phyloP scores from a whole-genome alignment of 495 filamentous ascomycete genomes.

The Trypethelium eluteriae region DNA sequence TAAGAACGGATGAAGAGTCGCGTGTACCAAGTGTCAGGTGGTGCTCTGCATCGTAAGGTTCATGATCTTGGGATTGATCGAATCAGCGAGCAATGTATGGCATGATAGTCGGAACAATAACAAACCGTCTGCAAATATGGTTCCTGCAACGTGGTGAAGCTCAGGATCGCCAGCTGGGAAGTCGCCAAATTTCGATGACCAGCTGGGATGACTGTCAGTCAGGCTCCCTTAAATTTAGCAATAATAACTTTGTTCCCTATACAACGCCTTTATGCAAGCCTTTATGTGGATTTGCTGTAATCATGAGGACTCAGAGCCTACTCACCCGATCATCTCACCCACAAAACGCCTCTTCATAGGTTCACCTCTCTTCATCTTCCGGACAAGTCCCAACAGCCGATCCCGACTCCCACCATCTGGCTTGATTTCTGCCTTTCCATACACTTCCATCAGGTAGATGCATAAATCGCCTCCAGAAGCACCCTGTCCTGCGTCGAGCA shows the following conservation, averaged over 20 bases:
- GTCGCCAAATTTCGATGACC: constrained; percentile 77
- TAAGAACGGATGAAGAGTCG: constrained; percentile 73
- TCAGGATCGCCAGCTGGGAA: constrained; percentile 91
- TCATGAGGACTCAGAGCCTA: constrained; percentile 11
- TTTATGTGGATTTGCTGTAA: no score
- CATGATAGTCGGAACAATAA: not conserved
- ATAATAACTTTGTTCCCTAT: no score
- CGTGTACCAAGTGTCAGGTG: constrained; percentile 86
- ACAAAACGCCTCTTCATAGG: constrained; percentile 88
- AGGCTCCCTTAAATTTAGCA: not conserved
- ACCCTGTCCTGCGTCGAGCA: constrained; percentile 82
- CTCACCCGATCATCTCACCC: constrained; percentile 72
- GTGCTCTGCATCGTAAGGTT: constrained; percentile 84
- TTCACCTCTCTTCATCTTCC: constrained; percentile 73
- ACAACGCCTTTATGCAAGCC: no score
- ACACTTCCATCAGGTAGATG: constrained; percentile 76
- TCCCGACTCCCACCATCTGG: constrained; percentile 60
- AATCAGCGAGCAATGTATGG: not conserved
- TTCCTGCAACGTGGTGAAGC: constrained; percentile 85
- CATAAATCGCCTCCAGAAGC: constrained; percentile 88
- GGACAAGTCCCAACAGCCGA: constrained; percentile 56
- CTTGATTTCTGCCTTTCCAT: constrained; percentile 70
- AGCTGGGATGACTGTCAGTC: constrained; percentile 42
- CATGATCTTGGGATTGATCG: constrained; percentile 51
- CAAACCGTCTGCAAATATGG: constrained; percentile 70